These are phyloP conservation scores for Lagerstroemia speciosa DNA, from an alignment of 345 rosid species.

Conservation along the genomic window DNA sequence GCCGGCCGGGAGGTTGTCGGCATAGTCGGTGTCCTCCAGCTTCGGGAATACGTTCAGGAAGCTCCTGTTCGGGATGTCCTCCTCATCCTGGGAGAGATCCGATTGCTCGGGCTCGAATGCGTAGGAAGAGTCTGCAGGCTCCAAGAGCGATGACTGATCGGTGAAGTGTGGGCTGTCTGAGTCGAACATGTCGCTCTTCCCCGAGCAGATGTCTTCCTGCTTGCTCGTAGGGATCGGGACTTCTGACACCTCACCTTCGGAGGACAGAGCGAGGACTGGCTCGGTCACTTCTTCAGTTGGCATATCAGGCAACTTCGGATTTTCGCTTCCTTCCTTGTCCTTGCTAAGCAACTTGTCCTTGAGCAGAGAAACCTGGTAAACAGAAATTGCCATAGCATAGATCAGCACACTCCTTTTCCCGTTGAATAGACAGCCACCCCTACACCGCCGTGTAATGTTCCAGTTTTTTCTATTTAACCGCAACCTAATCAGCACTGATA, in stretches of 20 bases:
- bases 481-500: no score
- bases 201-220: constrained; percentile 40
- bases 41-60: constrained; percentile 32
- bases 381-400: not conserved
- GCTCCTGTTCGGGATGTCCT: constrained; percentile 32
- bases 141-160: constrained; percentile 37
- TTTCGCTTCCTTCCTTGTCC: constrained; percentile 16
- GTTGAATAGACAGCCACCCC: no score
- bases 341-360: constrained; percentile 31
- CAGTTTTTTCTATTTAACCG: no score
- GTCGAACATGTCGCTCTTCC: constrained; percentile 38
- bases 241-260: constrained; percentile 26
- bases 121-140: constrained; percentile 33
- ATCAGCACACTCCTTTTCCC: no score
- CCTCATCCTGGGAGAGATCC: constrained; percentile 49
- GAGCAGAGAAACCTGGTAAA: constrained; percentile 30
- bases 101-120: constrained; percentile 43
- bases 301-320: constrained; percentile 10
- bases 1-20: constrained; percentile 26
- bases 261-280: constrained; percentile 15
- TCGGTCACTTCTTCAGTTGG: constrained; percentile 17
- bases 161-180: constrained; percentile 44
- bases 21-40: constrained; percentile 31
- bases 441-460: no score
- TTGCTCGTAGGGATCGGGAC: constrained; percentile 17